Evolutionary conservation across 768 basidiomycete species (phyloP).

Genomic region (Pisolithus tinctorius): DNA sequence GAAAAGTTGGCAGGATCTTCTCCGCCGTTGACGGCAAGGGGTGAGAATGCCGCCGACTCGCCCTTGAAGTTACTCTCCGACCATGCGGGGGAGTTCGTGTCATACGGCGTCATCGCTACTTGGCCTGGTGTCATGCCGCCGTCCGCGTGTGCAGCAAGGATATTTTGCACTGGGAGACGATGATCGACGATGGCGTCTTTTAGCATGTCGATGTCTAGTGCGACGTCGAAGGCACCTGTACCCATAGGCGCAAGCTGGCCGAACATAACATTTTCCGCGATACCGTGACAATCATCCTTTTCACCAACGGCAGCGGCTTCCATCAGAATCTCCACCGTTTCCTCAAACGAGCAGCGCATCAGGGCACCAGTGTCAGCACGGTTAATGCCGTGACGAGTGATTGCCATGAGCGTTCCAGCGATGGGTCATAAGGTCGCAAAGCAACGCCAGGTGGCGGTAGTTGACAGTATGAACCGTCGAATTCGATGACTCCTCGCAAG

Average conservation of each 20-base stretch:
- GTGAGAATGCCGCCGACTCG: constrained; percentile 90
- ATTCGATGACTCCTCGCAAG: constrained; percentile 94
- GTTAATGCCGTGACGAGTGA: constrained; percentile 99
- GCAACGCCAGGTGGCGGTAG: constrained; percentile 92
- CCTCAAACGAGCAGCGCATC: constrained; percentile 98
- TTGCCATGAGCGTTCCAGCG: constrained; percentile 93
- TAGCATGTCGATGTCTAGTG: constrained; percentile 95
- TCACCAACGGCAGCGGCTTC: constrained; percentile 98
- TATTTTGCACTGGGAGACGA: constrained; percentile 77
- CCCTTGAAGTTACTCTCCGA: constrained; percentile 72
- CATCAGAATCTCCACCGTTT: constrained; percentile 98
- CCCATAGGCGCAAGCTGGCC: constrained; percentile 99
- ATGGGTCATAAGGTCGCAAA: constrained; percentile 98
- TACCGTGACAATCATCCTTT: constrained; percentile 95
- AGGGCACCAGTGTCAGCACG: constrained; percentile 97
- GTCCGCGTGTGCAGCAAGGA: constrained; percentile 72
- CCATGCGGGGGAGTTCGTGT: constrained; percentile 84
- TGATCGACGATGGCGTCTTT: constrained; percentile 98
- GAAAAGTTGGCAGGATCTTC: constrained; percentile 77
- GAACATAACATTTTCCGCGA: constrained; percentile 99
- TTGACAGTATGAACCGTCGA: constrained; percentile 99
- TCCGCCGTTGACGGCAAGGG: constrained; percentile 78
- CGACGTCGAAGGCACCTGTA: constrained; percentile 92
- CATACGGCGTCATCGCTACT: constrained; percentile 95
- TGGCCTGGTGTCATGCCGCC: constrained; percentile 89